Evolutionary conservation across 1,284 basidiomycete genomes (phyloP).

Genomic region (Tranzscheliella williamsii): DNA sequence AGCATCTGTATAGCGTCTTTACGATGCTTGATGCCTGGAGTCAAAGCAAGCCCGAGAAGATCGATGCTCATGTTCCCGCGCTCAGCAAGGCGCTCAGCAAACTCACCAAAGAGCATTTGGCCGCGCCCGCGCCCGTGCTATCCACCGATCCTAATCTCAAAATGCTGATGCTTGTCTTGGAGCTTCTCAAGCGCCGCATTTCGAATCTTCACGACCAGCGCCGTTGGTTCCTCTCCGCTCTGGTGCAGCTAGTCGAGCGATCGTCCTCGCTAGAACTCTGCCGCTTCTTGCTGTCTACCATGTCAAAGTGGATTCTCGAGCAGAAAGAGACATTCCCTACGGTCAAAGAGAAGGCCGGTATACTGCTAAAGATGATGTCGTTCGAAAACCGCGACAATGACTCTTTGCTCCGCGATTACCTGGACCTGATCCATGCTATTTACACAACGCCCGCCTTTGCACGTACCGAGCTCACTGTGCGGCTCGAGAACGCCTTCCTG

Average conservation of each 20-base stretch:
- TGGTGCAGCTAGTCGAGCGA: slow-evolving; percentile 85
- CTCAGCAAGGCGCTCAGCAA: slow-evolving; percentile 85
- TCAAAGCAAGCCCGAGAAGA: slow-evolving; percentile 76
- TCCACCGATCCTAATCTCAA: slow-evolving; percentile 57
- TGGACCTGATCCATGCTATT: slow-evolving; percentile 90
- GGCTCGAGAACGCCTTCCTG: slow-evolving; percentile 90
- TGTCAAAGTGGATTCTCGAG: slow-evolving; percentile 84
- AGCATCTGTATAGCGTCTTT: slow-evolving; percentile 77
- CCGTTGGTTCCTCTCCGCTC: slow-evolving; percentile 72
- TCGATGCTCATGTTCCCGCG: slow-evolving; percentile 76
- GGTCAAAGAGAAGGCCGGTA: slow-evolving; percentile 90
- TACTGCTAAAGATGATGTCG: slow-evolving; percentile 86
- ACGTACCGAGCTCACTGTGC: slow-evolving; percentile 89
- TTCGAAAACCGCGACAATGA: slow-evolving; percentile 77
- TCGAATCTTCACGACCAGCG: slow-evolving; percentile 66
- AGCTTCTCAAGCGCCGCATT: slow-evolving; percentile 65
- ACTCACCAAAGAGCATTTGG: slow-evolving; percentile 85
- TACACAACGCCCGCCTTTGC: slow-evolving; percentile 84
- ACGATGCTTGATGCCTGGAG: slow-evolving; percentile 87
- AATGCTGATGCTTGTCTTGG: slow-evolving; percentile 65
- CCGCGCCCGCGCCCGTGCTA: slow-evolving; percentile 61
- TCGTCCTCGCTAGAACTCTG: slow-evolving; percentile 83
- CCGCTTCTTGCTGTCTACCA: slow-evolving; percentile 82
- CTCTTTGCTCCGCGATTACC: slow-evolving; percentile 78
- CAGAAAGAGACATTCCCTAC: slow-evolving; percentile 67